phyloP scores from a whole-genome alignment of 1,139 yeast species.

The Sugiyamaella sp. region DNA sequence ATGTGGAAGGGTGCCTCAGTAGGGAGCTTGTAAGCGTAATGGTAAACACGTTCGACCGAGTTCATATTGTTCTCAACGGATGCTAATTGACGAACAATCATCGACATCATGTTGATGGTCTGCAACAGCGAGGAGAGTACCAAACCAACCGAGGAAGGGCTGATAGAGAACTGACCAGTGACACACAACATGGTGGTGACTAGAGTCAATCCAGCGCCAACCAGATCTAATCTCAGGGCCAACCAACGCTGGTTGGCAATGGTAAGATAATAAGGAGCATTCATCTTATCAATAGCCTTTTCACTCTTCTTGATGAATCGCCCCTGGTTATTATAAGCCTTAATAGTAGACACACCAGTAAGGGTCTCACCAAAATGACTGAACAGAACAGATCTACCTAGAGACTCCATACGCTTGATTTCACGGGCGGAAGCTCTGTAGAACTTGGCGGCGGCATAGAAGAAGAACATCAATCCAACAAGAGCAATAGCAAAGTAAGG shows the following conservation, averaged over 20 bases:
- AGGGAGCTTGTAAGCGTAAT: slow-evolving; percentile 70
- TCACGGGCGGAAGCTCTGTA: slow-evolving; percentile 84
- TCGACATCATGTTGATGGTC: slow-evolving; percentile 37
- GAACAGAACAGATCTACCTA: slow-evolving; percentile 74
- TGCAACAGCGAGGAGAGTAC: slow-evolving; percentile 53
- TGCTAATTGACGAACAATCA: slow-evolving; percentile 54
- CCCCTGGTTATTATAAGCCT: slow-evolving; percentile 55
- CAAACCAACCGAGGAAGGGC: slow-evolving; percentile 71
- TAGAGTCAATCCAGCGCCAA: slow-evolving; percentile 51
- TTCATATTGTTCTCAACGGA: slow-evolving; percentile 82
- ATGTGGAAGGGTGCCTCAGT: slow-evolving; percentile 60
- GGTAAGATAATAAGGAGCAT: slow-evolving; percentile 69
- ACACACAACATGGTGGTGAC: slow-evolving; percentile 63
- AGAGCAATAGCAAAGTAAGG: slow-evolving; percentile 79
- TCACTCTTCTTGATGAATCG: slow-evolving; percentile 58
- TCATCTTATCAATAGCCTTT: slow-evolving; percentile 59
- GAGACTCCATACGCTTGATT: slow-evolving; percentile 78
- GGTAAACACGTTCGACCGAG: slow-evolving; percentile 77
- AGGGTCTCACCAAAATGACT: slow-evolving; percentile 76
- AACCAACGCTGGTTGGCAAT: slow-evolving; percentile 82
- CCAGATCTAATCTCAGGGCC: slow-evolving; percentile 59
- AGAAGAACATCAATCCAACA: slow-evolving; percentile 54
- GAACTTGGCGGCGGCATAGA: slow-evolving; percentile 55
- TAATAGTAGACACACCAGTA: slow-evolving; percentile 70
- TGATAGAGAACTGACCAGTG: slow-evolving; percentile 60